These are phyloP conservation scores for Forsythia suspensa DNA, from an alignment of 257 asterid genomes.

Conservation along the genomic window DNA sequence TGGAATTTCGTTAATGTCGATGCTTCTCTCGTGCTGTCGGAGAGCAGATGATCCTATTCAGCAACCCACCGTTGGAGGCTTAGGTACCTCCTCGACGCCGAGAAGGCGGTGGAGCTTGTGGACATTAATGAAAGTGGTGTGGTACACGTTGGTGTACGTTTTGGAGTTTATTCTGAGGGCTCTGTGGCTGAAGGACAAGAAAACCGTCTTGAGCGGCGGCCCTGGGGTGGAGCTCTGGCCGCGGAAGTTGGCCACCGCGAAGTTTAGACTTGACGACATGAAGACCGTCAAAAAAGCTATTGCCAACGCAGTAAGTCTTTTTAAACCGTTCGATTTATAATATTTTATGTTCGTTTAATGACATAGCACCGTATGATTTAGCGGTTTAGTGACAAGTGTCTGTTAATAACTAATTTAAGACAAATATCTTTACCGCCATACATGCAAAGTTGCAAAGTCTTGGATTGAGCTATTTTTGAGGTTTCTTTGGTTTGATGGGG, in stretches of 20 bases:
- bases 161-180: conserved; percentile 30
- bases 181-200: conserved; percentile 38
- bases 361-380: conserved; percentile 11
- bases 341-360: neutral
- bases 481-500: neutral
- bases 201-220: conserved; percentile 47
- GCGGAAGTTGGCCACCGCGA: conserved; percentile 49
- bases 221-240: conserved; percentile 61
- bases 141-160: conserved; percentile 39
- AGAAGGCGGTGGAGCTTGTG: conserved; percentile 26
- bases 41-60: conserved; percentile 45
- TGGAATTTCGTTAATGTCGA: conserved; percentile 67
- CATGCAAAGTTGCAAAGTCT: no score
- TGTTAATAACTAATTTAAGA: no score
- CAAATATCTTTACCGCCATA: no score
- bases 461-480: no score
- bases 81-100: conserved; percentile 25
- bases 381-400: no score
- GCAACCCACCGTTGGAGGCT: conserved; percentile 30
- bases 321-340: neutral
- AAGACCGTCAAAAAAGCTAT: conserved; percentile 44
- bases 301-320: conserved; percentile 36
- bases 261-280: conserved; percentile 50
- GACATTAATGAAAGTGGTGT: conserved; percentile 32
- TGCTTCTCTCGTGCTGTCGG: conserved; percentile 58